A percentile compares a stretch with the other conserved stretches of the same genome.
These are phyloP conservation scores for Dichotomocladium elegans DNA, from an alignment of 371 early-diverging fungal genomes.

Conservation along the genomic window DNA sequence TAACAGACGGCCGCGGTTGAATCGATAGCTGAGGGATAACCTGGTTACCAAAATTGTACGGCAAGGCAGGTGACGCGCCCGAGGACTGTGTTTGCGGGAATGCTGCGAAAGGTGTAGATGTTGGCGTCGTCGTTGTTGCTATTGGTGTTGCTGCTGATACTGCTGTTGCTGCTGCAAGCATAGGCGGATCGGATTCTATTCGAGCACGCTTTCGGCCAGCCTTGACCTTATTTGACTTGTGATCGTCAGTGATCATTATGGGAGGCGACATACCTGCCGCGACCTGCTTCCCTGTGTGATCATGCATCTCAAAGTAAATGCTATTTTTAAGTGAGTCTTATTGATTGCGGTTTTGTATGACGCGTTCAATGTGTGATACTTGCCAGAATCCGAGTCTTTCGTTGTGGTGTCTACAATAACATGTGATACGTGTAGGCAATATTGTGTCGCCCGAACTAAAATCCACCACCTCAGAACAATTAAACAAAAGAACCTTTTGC, in stretches of 20 bases:
- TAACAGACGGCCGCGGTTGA: constrained; percentile 18
- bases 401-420: constrained; percentile 92
- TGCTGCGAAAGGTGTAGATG: no score
- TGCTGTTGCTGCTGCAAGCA: constrained; percentile 4
- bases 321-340: constrained; percentile 13
- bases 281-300: constrained; percentile 62
- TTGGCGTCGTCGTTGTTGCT: no score
- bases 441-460: constrained; percentile 88
- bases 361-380: not conserved
- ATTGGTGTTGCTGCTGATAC: not conserved
- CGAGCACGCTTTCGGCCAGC: constrained; percentile 46
- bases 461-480: constrained; percentile 82
- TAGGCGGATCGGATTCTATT: constrained; percentile 26
- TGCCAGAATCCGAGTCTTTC: constrained; percentile 86
- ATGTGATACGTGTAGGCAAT: constrained; percentile 90
- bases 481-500: constrained; percentile 80
- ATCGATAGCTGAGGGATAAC: constrained; percentile 6
- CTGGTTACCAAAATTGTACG: not conserved
- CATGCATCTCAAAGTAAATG: constrained; percentile 73
- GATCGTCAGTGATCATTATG: constrained; percentile 95
- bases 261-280: constrained; percentile 87
- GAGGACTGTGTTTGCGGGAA: not conserved
- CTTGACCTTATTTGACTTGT: constrained; percentile 79
- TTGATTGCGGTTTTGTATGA: not conserved
- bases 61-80: not conserved